These are phyloP conservation scores for Truncatella angustata DNA, from an alignment of 2,329 filamentous ascomycete genomes.

Conservation along the genomic window DNA sequence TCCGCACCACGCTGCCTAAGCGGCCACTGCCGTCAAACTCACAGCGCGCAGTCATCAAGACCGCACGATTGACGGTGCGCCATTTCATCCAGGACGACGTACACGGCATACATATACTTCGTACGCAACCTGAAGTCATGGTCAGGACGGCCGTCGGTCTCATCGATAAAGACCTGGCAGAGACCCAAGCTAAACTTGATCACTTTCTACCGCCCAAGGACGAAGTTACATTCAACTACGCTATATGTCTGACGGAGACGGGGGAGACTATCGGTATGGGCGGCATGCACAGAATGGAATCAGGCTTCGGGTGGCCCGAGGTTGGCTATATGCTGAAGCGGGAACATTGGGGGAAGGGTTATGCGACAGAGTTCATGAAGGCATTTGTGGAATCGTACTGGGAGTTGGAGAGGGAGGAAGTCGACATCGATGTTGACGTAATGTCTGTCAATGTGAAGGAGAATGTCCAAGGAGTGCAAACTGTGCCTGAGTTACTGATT, in stretches of 20 bases:
- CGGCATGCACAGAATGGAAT: conserved; percentile 35
- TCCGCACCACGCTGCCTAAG: conserved; percentile 48
- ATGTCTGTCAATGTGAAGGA: conserved; percentile 28
- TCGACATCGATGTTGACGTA: conserved; percentile 41
- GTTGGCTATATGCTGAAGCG: conserved; percentile 56
- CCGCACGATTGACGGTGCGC: conserved; percentile 54
- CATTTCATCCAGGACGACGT: conserved; percentile 50
- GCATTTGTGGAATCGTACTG: conserved; percentile 47
- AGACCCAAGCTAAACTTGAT: conserved; percentile 40
- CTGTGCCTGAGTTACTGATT: conserved; percentile 39
- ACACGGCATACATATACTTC: conserved; percentile 47
- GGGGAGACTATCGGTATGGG: conserved; percentile 52
- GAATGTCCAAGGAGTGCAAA: conserved; percentile 18
- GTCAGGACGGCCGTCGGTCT: conserved; percentile 46
- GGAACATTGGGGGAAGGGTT: conserved; percentile 54
- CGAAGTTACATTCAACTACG: conserved; percentile 52
- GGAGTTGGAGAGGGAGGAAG: conserved; percentile 44
- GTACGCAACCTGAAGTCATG: conserved; percentile 62
- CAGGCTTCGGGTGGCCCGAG: conserved; percentile 52
- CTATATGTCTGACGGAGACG: conserved; percentile 45
- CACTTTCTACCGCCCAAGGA: conserved; percentile 49
- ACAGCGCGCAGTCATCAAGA: conserved; percentile 40
- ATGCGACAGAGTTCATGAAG: conserved; percentile 54
- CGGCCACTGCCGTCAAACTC: conserved; percentile 38
- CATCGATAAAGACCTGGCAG: conserved; percentile 41